These are phyloP conservation scores for Musa balbisiana DNA, from an alignment of 202 grass and related monocot genomes.

Conservation along the genomic window DNA sequence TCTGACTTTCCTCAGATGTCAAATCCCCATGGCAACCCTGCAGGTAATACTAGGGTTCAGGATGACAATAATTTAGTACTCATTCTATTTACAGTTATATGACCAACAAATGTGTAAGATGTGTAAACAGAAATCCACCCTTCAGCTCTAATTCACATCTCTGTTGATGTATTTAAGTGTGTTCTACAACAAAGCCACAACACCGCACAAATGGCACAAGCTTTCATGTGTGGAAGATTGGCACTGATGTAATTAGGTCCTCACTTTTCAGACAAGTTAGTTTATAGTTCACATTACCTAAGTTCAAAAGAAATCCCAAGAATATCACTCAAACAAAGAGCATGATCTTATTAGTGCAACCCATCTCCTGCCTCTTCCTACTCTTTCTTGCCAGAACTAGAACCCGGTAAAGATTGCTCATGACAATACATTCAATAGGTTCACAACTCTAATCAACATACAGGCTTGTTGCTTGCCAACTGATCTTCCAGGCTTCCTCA, in stretches of 20 bases:
- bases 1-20: conserved; percentile 60
- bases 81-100: not conserved
- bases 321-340: not conserved
- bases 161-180: too few relatives aligned
- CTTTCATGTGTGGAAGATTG: not conserved
- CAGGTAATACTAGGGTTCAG: conserved; percentile 7
- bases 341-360: not conserved
- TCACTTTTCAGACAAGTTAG: not conserved
- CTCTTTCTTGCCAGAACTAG: not conserved
- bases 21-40: conserved; percentile 82
- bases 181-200: not conserved
- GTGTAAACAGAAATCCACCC: too few relatives aligned
- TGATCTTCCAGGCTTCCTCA: not conserved
- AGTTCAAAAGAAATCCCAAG: not conserved
- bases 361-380: not conserved
- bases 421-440: not conserved
- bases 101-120: not conserved
- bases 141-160: too few relatives aligned
- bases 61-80: not conserved
- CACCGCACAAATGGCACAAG: not conserved
- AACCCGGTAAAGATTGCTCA: not conserved
- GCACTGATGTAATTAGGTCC: not conserved
- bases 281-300: not conserved
- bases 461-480: not conserved
- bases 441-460: not conserved